Evolutionary conservation across 192 early-diverging fungal species (phyloP).

Genomic region (Backusella psychrophila): DNA sequence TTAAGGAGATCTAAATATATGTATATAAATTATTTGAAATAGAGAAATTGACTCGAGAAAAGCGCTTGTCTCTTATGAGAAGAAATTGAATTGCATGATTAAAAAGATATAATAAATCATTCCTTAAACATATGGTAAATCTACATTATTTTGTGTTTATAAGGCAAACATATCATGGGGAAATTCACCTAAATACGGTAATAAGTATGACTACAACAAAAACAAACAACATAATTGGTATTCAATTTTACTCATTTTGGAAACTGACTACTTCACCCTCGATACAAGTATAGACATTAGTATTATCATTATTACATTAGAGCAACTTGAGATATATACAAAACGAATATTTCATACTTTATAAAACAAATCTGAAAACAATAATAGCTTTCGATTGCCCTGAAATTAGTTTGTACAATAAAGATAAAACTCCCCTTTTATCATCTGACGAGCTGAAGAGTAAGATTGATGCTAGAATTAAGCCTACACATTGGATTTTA

Average conservation of each 20-base stretch:
- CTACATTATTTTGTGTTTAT: neutral
- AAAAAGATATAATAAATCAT: neutral
- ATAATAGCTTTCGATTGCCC: neutral
- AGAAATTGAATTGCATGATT: neutral
- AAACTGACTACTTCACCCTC: neutral
- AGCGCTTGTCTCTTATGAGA: neutral
- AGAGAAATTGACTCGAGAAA: neutral
- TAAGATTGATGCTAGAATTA: neutral
- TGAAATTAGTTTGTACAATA: neutral
- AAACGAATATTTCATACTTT: neutral
- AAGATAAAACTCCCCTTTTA: neutral
- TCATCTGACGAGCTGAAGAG: constrained; percentile 3
- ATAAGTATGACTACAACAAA: neutral
- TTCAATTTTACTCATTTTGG: neutral
- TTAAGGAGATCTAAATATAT: neutral
- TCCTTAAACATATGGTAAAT: neutral
- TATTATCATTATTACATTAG: neutral
- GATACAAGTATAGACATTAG: neutral
- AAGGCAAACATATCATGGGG: constrained; percentile 1
- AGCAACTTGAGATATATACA: neutral
- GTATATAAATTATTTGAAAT: neutral
- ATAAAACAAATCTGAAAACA: neutral
- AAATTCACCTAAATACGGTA: neutral
- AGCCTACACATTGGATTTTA: neutral
- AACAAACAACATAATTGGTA: neutral